Evolutionary conservation across 148 eudicot species (phyloP).

Genomic region (Suaeda aralocaspica): DNA sequence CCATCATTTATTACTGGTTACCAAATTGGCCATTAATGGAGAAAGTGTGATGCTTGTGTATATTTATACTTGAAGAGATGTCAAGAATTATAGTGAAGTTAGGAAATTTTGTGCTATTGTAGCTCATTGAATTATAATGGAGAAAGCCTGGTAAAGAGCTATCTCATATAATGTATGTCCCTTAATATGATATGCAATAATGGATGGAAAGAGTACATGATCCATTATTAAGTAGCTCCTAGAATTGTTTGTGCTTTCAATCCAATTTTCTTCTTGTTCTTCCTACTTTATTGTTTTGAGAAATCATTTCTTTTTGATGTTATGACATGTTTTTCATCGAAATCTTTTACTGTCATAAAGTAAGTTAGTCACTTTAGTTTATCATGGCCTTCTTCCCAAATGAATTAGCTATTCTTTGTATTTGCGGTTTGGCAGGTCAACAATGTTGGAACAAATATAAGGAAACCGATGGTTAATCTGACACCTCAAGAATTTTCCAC

Average conservation of each 20-base stretch:
- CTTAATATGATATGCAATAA: too few relatives aligned
- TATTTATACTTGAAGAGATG: neutral
- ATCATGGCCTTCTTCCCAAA: neutral
- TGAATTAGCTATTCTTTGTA: neutral
- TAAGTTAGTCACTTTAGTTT: neutral
- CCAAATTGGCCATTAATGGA: too few relatives aligned
- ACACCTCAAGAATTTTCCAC: conserved; percentile 51
- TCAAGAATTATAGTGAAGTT: neutral
- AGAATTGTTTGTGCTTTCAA: too few relatives aligned
- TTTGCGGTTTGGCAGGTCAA: conserved; percentile 45
- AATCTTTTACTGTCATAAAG: neutral
- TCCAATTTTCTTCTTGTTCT: too few relatives aligned
- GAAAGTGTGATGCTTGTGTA: neutral
- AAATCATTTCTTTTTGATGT: too few relatives aligned
- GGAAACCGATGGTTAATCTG: conserved; percentile 57
- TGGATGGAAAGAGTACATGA: neutral
- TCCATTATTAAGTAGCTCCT: too few relatives aligned
- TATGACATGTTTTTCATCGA: too few relatives aligned
- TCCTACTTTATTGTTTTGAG: neutral
- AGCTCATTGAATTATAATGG: neutral
- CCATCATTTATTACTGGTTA: too few relatives aligned
- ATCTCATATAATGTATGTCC: too few relatives aligned
- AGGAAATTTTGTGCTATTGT: neutral
- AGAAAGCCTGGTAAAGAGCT: too few relatives aligned
- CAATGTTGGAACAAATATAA: conserved; percentile 67